A percentile compares a stretch with the other conserved stretches of the same genome.
These are phyloP conservation scores for Talaromyces sp. DNA, from an alignment of 2,329 filamentous ascomycete species.

Conservation along the genomic window DNA sequence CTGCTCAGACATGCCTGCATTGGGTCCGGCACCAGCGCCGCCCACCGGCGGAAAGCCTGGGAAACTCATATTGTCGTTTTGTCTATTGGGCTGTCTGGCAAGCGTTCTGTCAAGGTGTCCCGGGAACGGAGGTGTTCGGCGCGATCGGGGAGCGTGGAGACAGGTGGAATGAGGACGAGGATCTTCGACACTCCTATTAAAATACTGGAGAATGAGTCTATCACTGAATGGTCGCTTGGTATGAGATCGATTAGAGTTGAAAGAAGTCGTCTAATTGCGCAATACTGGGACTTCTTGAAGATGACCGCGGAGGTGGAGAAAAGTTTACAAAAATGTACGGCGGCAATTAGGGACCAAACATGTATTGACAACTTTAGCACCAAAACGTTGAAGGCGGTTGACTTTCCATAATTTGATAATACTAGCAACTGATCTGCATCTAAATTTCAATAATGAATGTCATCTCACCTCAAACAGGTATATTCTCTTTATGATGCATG, in stretches of 20 bases:
- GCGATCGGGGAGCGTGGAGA: neutral
- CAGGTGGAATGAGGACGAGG: neutral
- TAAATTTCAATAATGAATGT: neutral
- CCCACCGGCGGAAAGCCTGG: constrained; percentile 33
- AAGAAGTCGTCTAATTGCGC: neutral
- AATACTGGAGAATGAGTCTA: neutral
- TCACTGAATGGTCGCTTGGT: neutral
- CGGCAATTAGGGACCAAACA: neutral
- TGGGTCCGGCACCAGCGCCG: constrained; percentile 27
- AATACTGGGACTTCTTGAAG: neutral
- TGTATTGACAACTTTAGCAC: neutral
- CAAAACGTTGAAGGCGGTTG: neutral
- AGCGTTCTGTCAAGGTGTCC: neutral
- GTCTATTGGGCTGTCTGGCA: neutral
- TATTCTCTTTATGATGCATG: neutral
- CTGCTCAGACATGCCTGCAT: constrained; percentile 41
- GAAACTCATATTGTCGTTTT: constrained; percentile 31
- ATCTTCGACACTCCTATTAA: neutral
- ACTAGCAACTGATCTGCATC: neutral
- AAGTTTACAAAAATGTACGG: constrained; percentile 15
- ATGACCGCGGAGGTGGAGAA: constrained; percentile 11
- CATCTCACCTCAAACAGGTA: neutral
- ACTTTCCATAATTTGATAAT: neutral
- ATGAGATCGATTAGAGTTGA: neutral
- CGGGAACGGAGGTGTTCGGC: neutral